Percentiles rank a stretch among this genome's conserved stretches.
These are phyloP conservation scores for Penicillium psychrofluorescens DNA, from an alignment of 495 filamentous ascomycete species.

Conservation along the genomic window DNA sequence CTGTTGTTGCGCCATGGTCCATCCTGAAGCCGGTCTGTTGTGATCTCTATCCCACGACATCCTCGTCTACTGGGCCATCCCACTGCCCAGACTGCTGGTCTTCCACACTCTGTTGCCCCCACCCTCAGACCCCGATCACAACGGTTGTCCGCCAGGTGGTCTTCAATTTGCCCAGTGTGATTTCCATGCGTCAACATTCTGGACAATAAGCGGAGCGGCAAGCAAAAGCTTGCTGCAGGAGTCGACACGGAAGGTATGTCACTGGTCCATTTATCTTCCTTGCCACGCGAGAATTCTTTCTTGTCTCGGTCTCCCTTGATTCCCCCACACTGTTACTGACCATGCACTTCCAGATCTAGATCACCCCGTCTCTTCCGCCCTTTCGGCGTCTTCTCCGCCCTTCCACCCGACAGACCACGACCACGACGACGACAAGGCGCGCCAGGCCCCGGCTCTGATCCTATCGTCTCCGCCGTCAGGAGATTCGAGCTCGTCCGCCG, in stretches of 20 bases:
- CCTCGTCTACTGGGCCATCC: too few species aligned
- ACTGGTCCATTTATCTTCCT: slow-evolving; percentile 6
- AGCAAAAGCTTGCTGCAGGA: slow-evolving; percentile 50
- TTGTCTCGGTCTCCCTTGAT: too few species aligned
- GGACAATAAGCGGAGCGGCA: slow-evolving; percentile 46
- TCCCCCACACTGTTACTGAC: too few species aligned
- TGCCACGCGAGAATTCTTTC: slow-evolving; percentile 9
- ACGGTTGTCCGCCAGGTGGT: slow-evolving; percentile 20
- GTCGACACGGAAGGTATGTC: slow-evolving; percentile 45
- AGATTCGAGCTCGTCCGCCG: slow-evolving; percentile 31
- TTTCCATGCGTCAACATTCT: slow-evolving; percentile 48
- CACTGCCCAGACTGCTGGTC: too few species aligned
- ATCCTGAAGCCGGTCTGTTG: neutral
- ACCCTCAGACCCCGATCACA: slow-evolving; percentile 10
- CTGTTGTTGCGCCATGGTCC: too few species aligned
- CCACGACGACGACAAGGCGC: slow-evolving; percentile 24
- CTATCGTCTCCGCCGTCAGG: slow-evolving; percentile 29
- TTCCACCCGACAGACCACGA: slow-evolving; percentile 23
- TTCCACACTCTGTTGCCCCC: too few species aligned
- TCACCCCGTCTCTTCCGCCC: slow-evolving; percentile 33
- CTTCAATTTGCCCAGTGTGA: slow-evolving; percentile 18
- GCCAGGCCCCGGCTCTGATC: slow-evolving; percentile 22
- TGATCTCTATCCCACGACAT: slow-evolving; percentile 2
- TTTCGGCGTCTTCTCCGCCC: slow-evolving; percentile 32
- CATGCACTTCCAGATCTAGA: slow-evolving; percentile 27